Evolutionary conservation across 2,329 filamentous ascomycete genomes (phyloP).

Genomic region (Phialophora macrospora): DNA sequence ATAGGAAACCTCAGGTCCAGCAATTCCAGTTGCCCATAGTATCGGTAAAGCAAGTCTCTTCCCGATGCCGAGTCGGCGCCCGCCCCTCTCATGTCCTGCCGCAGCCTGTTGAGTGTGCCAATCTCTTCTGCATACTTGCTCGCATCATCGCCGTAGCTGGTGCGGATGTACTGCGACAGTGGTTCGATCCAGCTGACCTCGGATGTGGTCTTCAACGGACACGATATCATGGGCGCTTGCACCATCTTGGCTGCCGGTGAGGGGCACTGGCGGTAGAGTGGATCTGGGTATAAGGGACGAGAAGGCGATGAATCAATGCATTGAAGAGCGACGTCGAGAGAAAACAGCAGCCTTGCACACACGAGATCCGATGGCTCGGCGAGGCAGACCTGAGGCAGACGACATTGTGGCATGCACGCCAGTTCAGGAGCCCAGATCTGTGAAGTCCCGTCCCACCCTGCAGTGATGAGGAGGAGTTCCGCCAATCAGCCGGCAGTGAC

Average conservation of each 20-base stretch:
- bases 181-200: slow-evolving; percentile 98
- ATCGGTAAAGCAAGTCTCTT: slow-evolving; percentile 90
- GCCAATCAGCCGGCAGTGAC: slow-evolving; percentile 1
- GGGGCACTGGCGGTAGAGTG: background rate
- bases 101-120: slow-evolving; percentile 86
- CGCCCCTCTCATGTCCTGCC: slow-evolving; percentile 97
- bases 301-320: slow-evolving; percentile 6
- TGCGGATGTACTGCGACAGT: slow-evolving; percentile 88
- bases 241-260: slow-evolving; percentile 60
- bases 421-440: slow-evolving; percentile 7
- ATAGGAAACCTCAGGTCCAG: slow-evolving; percentile 94
- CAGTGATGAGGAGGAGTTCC: background rate
- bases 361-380: slow-evolving; percentile 4
- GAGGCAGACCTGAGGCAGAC: slow-evolving; percentile 15
- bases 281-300: background rate
- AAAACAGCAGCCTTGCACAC: background rate
- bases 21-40: slow-evolving; percentile 95
- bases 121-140: slow-evolving; percentile 97
- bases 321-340: background rate
- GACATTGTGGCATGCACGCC: background rate
- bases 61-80: slow-evolving; percentile 95
- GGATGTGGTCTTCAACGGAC: slow-evolving; percentile 89
- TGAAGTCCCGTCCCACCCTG: background rate
- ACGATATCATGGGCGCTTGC: slow-evolving; percentile 92
- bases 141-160: slow-evolving; percentile 94